phyloP scores from a whole-genome alignment of 495 filamentous ascomycete species.

The Echria macrotheca region DNA sequence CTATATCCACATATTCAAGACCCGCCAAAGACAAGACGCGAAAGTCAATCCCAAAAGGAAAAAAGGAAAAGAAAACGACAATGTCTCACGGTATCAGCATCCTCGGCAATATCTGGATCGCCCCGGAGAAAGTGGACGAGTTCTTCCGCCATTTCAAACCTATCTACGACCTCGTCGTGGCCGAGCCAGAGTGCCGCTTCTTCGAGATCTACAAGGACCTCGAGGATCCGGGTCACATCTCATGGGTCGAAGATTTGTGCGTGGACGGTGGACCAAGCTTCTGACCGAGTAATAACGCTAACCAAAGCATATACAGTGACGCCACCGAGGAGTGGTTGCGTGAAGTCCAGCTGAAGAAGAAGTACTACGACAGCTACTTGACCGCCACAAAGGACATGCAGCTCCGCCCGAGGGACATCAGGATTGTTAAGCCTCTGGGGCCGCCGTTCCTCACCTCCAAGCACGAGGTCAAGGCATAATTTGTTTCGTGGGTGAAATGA shows the following conservation, averaged over 20 bases:
- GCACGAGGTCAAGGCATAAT: neutral
- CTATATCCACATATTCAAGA: too few species aligned
- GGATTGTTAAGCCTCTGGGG: neutral
- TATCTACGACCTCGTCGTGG: neutral
- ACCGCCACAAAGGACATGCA: neutral
- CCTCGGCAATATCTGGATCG: neutral
- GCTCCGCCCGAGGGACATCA: neutral
- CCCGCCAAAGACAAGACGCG: too few species aligned
- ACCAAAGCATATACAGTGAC: neutral
- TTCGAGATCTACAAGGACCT: slow-evolving; percentile 2
- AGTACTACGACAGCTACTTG: neutral
- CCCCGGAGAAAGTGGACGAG: neutral
- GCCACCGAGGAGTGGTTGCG: neutral
- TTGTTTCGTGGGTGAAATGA: too few species aligned
- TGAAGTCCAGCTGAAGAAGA: slow-evolving; percentile 1
- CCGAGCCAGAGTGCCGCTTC: slow-evolving; percentile 4
- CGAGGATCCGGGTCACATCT: neutral
- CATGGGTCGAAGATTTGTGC: slow-evolving; percentile 1
- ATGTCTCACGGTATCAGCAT: neutral
- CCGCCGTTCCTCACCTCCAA: neutral
- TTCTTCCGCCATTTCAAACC: neutral
- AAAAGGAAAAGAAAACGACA: too few species aligned
- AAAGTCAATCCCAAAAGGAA: too few species aligned
- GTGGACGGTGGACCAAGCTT: neutral
- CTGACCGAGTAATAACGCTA: neutral